Evolutionary conservation across 805 yeast genomes (phyloP), one percentile per base, ranked within the genome.

Genomic region (Candida hungchunana): DNA sequence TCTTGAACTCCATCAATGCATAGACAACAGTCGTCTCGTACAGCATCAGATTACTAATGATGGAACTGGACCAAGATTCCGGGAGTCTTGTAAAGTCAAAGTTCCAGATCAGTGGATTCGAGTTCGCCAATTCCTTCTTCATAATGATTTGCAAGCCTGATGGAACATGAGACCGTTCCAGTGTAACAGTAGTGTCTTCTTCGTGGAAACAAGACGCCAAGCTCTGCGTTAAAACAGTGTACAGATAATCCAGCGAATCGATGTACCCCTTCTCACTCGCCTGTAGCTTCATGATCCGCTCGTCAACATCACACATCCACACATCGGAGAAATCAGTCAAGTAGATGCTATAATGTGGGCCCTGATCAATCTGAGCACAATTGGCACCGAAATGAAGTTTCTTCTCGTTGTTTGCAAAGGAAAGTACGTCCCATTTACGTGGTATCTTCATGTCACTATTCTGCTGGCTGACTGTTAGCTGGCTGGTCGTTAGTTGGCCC

Each of bases 281-380:
- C 32, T 51, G 47, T 6, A 32, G 21, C 17, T 37, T 28, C 9
- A 54, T 26, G 30, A 37, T 36, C 14, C 29, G 33, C 10, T 33
- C 34, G 28, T 43, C 50, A 12, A 46, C 46, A 29, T 49, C 49
- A 6, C 42, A 34, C 11, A 44, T 39, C 58, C 58, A 54, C 4
- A 50, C 51, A 27, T 45, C 39, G 11, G 31, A 31, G 21, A 51
- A 41, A 33, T 54, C 55, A 6, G 56, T 49, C 9, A 26, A 35
- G 34, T 26, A 50, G 44, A 15, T 37, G 40, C 18, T 23, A 26
- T 32, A 32, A 21, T 26, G 16, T 5, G 29, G 36, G 10, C 26
- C 31, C 13, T 7, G 11, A n/a, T 12, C 26, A 8, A 21, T 19
- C 8, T 12, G 26, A 4, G 52, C 43, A 31, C 39, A 52, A 19